Evolutionary conservation across 164 flowering plant species (phyloP), one percentile per base, ranked within the genome.

Genomic region (Kingdonia uniflora): DNA sequence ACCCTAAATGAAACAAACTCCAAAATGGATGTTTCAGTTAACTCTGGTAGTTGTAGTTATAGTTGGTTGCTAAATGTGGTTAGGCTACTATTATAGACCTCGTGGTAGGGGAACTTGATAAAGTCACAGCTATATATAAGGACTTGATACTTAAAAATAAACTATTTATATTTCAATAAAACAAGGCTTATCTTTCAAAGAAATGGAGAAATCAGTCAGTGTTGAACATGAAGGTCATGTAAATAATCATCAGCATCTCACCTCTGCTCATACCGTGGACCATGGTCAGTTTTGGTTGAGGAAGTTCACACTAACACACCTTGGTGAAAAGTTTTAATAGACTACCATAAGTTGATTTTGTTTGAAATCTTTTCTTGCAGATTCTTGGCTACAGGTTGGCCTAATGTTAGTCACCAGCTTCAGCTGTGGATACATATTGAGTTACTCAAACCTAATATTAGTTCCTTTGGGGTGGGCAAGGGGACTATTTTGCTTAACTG

Each of bases 311-410:
- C 12, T 8, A 44, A 47, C 29, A 29, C 35, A 29, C 35, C 35
- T 29, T n/a, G n/a, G n/a, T 29, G 35, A 29, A 29, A 29, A 3
- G 35, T 8, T 29, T 3, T 29, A 29, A 4, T 29, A 29, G 8
- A 29, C 35, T 29, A 29, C 35, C 35, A 29, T 29, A 29, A 29
- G 35, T 51, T 37, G 40, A 25, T 44, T 29, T 35, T 12, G 15
- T 26, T 41, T 6, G 38, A 17, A 29, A 42, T 19, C 16, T 51
- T 19, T 19, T 29, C 44, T 45, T 67, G 59, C 73, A 80, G 86
- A 80, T 67, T 78, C 86, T 65, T 80, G 86, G 86, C 40, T 44
- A 50, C 86, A 80, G 56, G 80, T 80, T 37, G 78, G 80, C 13
- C 37, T 78, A 33, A 6, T 81, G 65, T 65, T 81, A 21, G 69